A percentile compares a stretch with the other conserved stretches of the same genome.
Evolutionary conservation across 495 filamentous ascomycete genomes (phyloP).

Genomic region (Penicillium antarcticum): DNA sequence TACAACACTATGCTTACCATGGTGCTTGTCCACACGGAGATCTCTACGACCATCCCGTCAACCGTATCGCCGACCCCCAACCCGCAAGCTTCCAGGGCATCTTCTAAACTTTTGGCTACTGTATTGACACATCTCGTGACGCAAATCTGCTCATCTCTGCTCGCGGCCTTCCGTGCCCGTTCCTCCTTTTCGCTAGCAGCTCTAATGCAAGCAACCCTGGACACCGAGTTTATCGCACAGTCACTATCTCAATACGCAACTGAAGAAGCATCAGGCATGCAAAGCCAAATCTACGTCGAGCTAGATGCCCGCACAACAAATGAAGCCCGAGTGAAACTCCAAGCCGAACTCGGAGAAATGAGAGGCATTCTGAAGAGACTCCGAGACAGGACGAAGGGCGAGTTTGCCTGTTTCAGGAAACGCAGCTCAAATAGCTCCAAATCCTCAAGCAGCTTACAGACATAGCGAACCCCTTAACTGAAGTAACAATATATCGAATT

Average conservation of each 20-base stretch:
- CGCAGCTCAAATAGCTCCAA: slow-evolving; percentile 25
- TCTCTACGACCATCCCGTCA: slow-evolving; percentile 67
- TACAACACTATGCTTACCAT: slow-evolving; percentile 79
- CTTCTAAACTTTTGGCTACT: slow-evolving; percentile 58
- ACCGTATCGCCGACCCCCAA: slow-evolving; percentile 27
- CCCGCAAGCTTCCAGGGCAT: slow-evolving; percentile 41
- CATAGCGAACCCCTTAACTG: background rate
- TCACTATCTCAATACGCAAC: slow-evolving; percentile 84
- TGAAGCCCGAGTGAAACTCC: slow-evolving; percentile 71
- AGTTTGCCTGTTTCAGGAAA: slow-evolving; percentile 80
- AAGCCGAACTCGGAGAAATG: slow-evolving; percentile 88
- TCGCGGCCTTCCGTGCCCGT: slow-evolving; percentile 66
- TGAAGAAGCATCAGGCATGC: slow-evolving; percentile 71
- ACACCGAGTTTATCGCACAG: slow-evolving; percentile 95
- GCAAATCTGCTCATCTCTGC: slow-evolving; percentile 64
- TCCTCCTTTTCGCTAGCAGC: slow-evolving; percentile 67
- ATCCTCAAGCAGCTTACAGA: slow-evolving; percentile 5
- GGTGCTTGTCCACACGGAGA: slow-evolving; percentile 88
- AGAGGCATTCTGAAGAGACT: slow-evolving; percentile 76
- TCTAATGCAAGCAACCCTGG: slow-evolving; percentile 94
- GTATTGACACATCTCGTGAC: slow-evolving; percentile 81
- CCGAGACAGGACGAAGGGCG: slow-evolving; percentile 75
- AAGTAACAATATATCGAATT: slow-evolving; percentile 1
- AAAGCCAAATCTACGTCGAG: slow-evolving; percentile 85
- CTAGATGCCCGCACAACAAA: slow-evolving; percentile 84